phyloP scores from a whole-genome alignment of 768 basidiomycete species.

The Crassisporium funariophilum region DNA sequence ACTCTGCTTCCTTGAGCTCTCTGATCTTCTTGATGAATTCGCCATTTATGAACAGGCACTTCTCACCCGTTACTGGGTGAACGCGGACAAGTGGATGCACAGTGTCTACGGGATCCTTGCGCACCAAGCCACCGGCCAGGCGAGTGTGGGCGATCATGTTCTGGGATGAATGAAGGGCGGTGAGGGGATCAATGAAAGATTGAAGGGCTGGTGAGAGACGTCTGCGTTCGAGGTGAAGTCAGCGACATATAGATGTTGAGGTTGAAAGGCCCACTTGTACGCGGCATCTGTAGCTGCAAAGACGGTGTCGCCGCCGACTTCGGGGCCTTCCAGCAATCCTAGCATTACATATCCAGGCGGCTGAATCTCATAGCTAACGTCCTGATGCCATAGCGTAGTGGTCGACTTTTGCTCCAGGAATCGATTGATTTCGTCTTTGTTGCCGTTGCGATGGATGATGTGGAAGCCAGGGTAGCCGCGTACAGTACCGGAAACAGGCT shows the following conservation, averaged over 20 bases:
- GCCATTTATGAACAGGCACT: slow-evolving; percentile 29
- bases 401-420: slow-evolving; percentile 10
- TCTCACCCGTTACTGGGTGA: slow-evolving; percentile 29
- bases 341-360: slow-evolving; percentile 14
- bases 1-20: slow-evolving; percentile 29
- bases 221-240: background rate
- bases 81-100: slow-evolving; percentile 33
- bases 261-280: slow-evolving; percentile 10
- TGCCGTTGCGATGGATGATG: slow-evolving; percentile 14
- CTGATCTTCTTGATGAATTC: slow-evolving; percentile 28
- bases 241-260: background rate
- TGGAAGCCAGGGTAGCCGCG: slow-evolving; percentile 14
- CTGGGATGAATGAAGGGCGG: slow-evolving; percentile 25
- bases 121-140: slow-evolving; percentile 23
- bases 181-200: slow-evolving; percentile 13
- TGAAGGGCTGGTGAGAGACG: slow-evolving; percentile 14
- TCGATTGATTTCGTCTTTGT: slow-evolving; percentile 6
- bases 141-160: slow-evolving; percentile 27
- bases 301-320: slow-evolving; percentile 19
- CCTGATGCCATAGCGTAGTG: slow-evolving; percentile 14
- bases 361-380: slow-evolving; percentile 15
- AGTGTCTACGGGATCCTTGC: slow-evolving; percentile 28
- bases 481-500: slow-evolving; percentile 11
- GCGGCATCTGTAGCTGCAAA: slow-evolving; percentile 16
- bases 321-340: slow-evolving; percentile 13